phyloP scores from a whole-genome alignment of 2,329 filamentous ascomycete species.

The Knufia fluminis region DNA sequence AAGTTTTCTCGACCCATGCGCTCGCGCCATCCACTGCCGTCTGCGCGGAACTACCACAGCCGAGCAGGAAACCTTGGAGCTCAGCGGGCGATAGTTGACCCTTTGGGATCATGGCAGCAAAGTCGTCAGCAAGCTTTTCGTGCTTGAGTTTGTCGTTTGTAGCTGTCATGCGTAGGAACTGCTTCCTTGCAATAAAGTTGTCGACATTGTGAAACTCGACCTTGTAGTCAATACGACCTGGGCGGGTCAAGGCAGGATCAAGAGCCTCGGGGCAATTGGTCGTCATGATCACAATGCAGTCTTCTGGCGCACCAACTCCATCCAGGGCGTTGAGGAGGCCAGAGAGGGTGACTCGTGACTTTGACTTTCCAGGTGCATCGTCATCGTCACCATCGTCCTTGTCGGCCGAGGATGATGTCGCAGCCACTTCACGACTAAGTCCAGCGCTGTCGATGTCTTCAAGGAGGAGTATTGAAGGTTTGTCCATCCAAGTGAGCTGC shows the following conservation, averaged over 20 bases:
- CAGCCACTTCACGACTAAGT: conserved; percentile 26
- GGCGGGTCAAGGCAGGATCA: conserved; percentile 62
- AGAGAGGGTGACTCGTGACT: conserved; percentile 53
- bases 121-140: no score
- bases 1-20: no score
- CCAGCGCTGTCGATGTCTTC: conserved; percentile 62
- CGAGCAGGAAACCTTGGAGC: no score
- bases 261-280: conserved; percentile 66
- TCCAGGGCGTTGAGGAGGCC: conserved; percentile 77
- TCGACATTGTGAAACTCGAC: conserved; percentile 32
- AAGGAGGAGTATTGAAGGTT: conserved; percentile 56
- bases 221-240: conserved; percentile 62
- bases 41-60: no score
- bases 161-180: no score
- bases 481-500: conserved; percentile 53
- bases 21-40: no score
- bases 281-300: conserved; percentile 73
- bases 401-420: background rate
- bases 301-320: conserved; percentile 60
- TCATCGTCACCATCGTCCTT: background rate
- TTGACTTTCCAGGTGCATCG: background rate
- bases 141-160: no score
- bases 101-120: no score
- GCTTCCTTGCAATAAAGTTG: no score
- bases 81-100: no score